A percentile compares a stretch with the other conserved stretches of the same genome.
phyloP scores from a whole-genome alignment of 1,284 basidiomycete genomes.

The Malassezia obtusa region DNA sequence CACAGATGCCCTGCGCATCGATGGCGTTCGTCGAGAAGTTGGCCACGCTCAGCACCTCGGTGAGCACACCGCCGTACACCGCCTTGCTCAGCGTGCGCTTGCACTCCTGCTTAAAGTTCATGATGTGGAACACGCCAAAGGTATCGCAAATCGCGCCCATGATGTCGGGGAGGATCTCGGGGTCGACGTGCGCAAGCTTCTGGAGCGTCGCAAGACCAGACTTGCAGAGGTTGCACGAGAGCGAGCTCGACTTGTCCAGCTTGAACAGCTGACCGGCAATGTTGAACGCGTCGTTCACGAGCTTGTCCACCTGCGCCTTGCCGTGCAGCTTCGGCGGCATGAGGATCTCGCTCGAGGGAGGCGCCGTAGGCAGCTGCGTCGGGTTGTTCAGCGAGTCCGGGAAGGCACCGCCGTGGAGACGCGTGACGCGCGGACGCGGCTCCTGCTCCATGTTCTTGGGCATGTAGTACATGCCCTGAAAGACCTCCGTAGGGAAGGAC shows the following conservation, averaged over 20 bases:
- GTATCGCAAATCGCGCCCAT: slow-evolving; percentile 58
- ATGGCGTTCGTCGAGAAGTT: slow-evolving; percentile 27
- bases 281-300: slow-evolving; percentile 5
- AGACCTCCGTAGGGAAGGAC: slow-evolving; percentile 43
- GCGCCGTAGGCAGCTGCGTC: slow-evolving; percentile 53
- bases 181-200: slow-evolving; percentile 59
- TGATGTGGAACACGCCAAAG: slow-evolving; percentile 46
- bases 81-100: slow-evolving; percentile 53
- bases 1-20: slow-evolving; percentile 42
- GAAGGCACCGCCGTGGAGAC: slow-evolving; percentile 27
- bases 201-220: slow-evolving; percentile 59
- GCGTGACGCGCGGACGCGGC: slow-evolving; percentile 32
- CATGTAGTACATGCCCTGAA: slow-evolving; percentile 27
- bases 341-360: slow-evolving; percentile 9
- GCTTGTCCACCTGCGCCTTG: slow-evolving; percentile 1
- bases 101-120: slow-evolving; percentile 50
- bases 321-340: slow-evolving; percentile 4
- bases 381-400: slow-evolving; percentile 58
- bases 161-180: slow-evolving; percentile 57
- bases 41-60: slow-evolving; percentile 39
- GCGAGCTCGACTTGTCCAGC: slow-evolving; percentile 45
- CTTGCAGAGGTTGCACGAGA: slow-evolving; percentile 58
- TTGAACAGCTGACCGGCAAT: slow-evolving; percentile 52
- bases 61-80: slow-evolving; percentile 29
- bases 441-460: slow-evolving; percentile 27